phyloP scores from a whole-genome alignment of 495 filamentous ascomycete genomes.

The Hypoxylon rickii region DNA sequence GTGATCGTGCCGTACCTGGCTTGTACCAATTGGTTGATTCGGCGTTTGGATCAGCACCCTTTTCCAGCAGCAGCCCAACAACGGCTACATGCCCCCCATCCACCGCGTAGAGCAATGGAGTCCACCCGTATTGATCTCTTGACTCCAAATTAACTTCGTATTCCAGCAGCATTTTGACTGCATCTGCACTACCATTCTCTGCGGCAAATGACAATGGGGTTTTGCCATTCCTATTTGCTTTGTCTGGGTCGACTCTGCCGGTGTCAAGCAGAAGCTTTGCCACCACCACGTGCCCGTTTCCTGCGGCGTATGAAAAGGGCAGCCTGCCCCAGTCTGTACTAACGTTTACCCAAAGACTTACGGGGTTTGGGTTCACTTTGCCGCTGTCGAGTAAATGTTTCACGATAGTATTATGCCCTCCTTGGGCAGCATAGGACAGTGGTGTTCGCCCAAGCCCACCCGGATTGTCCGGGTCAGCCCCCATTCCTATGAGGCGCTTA shows the following conservation, averaged over 20 bases:
- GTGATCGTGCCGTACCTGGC: background rate
- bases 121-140: background rate
- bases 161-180: background rate
- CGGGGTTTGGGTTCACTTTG: too few relatives aligned
- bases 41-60: background rate
- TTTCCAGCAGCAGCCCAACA: background rate
- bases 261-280: too few relatives aligned
- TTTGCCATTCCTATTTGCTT: background rate
- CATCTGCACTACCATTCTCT: background rate
- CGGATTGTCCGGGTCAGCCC: background rate
- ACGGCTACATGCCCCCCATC: background rate
- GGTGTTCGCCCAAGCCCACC: background rate
- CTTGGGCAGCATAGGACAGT: background rate
- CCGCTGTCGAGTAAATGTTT: too few relatives aligned
- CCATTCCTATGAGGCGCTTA: background rate
- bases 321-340: too few relatives aligned
- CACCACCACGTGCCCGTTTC: too few relatives aligned
- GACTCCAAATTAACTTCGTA: background rate
- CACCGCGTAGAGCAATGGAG: background rate
- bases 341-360: too few relatives aligned
- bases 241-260: too few relatives aligned
- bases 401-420: too few relatives aligned
- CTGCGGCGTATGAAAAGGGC: too few relatives aligned
- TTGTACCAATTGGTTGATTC: background rate
- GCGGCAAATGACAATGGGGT: too few relatives aligned